phyloP scores from a whole-genome alignment of 306 rosid genomes.

The Rosa chinensis region DNA sequence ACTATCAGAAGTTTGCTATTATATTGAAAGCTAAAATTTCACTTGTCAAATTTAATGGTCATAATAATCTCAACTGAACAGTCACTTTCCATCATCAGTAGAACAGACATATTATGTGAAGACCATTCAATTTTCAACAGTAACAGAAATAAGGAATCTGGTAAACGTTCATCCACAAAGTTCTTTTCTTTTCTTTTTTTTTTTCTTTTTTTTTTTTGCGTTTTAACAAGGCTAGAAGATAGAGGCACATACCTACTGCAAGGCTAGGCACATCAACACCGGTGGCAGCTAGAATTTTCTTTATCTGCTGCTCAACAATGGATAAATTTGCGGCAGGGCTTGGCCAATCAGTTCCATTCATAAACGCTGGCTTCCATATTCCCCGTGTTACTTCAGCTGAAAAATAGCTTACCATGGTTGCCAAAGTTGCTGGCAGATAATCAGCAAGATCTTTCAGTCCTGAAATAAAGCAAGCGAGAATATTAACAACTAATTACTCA shows the following conservation, averaged over 20 bases:
- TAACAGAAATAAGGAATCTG: neutral
- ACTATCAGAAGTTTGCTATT: conserved; percentile 10
- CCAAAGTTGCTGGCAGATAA: conserved; percentile 90
- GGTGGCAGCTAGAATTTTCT: conserved; percentile 78
- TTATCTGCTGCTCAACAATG: conserved; percentile 74
- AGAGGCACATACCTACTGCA: conserved; percentile 57
- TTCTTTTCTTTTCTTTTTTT: neutral
- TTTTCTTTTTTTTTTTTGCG: neutral
- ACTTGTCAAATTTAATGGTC: neutral
- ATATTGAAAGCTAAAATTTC: conserved; percentile 11
- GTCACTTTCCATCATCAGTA: conserved; percentile 3
- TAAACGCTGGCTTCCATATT: conserved; percentile 91
- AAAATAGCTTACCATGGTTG: conserved; percentile 78
- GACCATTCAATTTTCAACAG: conserved; percentile 13
- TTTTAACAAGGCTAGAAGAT: conserved; percentile 2
- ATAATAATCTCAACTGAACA: neutral
- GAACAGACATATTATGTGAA: neutral
- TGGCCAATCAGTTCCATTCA: conserved; percentile 99
- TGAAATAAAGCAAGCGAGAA: conserved; percentile 32
- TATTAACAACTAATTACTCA: conserved; percentile 22
- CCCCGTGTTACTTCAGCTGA: conserved; percentile 96
- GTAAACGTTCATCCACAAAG: neutral
- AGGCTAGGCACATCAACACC: conserved; percentile 97
- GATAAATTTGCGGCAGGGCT: conserved; percentile 96
- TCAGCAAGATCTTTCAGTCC: conserved; percentile 94